Evolutionary conservation across 2,329 filamentous ascomycete genomes (phyloP).

Genomic region (Akanthomyces lecanii): DNA sequence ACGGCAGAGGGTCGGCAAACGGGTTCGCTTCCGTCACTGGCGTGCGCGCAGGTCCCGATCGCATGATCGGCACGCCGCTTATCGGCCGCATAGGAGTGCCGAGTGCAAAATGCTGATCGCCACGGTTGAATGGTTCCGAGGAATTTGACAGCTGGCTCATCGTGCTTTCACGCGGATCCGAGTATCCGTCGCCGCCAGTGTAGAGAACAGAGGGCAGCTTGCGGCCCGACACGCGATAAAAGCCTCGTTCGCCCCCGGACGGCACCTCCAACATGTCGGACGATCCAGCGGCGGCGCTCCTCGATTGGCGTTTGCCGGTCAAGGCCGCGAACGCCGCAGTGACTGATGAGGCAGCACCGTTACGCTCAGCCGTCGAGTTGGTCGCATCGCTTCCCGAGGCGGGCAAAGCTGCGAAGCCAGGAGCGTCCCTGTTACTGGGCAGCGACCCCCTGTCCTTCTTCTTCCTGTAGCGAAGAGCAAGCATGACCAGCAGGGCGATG

Average conservation of each 20-base stretch:
- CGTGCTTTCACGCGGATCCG: slow-evolving; percentile 42
- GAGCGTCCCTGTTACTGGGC: slow-evolving; percentile 25
- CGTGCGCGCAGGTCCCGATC: slow-evolving; percentile 62
- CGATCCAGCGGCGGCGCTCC: neutral
- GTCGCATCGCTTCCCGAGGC: slow-evolving; percentile 22
- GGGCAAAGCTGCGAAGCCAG: slow-evolving; percentile 21
- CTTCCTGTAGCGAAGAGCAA: slow-evolving; percentile 54
- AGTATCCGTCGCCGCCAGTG: slow-evolving; percentile 60
- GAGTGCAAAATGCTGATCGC: slow-evolving; percentile 44
- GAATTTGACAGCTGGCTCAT: slow-evolving; percentile 49
- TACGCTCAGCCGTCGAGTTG: slow-evolving; percentile 43
- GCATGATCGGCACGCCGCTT: slow-evolving; percentile 57
- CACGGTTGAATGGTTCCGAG: slow-evolving; percentile 35
- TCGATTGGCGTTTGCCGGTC: slow-evolving; percentile 35
- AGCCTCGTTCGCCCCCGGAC: slow-evolving; percentile 50
- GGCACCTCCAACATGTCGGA: slow-evolving; percentile 25
- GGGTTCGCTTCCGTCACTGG: slow-evolving; percentile 54
- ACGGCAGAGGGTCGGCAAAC: slow-evolving; percentile 36
- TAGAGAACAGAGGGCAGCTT: slow-evolving; percentile 61
- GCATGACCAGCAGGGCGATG: slow-evolving; percentile 49
- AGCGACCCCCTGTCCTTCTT: slow-evolving; percentile 32
- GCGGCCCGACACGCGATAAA: slow-evolving; percentile 61
- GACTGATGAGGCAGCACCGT: slow-evolving; percentile 35
- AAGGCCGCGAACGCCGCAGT: slow-evolving; percentile 46
- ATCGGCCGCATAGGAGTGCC: slow-evolving; percentile 57